Percentiles rank a stretch among this genome's conserved stretches.
Conservation (phyloP, 345 rosid species). For the Hirschfeldia incana region DNA sequence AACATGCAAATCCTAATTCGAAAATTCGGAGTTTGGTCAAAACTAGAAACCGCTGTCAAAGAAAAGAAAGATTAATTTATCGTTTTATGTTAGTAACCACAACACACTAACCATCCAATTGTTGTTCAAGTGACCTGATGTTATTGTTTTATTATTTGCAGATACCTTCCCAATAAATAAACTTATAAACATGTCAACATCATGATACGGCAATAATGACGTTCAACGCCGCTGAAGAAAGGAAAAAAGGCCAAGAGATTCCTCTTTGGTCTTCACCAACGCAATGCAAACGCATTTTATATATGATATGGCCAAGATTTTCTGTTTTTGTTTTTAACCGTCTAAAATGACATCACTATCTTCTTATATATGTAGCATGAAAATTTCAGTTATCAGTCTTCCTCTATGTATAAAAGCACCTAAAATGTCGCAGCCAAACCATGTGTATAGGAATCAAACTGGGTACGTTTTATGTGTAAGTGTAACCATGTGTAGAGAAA, state of each 20-base stretch:
- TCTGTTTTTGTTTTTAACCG: neutral
- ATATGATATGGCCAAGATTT: neutral
- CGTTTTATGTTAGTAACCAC: too few species aligned
- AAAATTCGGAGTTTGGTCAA: neutral
- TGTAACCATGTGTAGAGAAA: neutral
- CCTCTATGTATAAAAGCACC: neutral
- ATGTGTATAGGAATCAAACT: neutral
- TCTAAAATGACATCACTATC: conserved; percentile 5
- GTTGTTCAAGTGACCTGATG: neutral
- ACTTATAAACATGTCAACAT: neutral
- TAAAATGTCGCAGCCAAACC: neutral
- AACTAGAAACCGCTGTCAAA: too few species aligned
- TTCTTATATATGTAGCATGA: conserved; percentile 1
- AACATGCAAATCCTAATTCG: neutral
- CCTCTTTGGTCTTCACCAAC: conserved; percentile 31
- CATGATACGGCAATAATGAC: conserved; percentile 35
- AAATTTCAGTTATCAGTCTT: neutral
- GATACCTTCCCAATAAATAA: neutral
- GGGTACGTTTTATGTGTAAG: neutral
- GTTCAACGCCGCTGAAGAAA: conserved; percentile 31
- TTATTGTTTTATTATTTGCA: neutral
- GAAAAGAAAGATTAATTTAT: too few species aligned
- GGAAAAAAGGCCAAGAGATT: conserved; percentile 17
- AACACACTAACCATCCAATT: too few species aligned
- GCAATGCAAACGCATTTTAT: conserved; percentile 11